phyloP scores from a whole-genome alignment of 225 moss, liverwort and hornwort genomes.

The Anthoceros angustus region DNA sequence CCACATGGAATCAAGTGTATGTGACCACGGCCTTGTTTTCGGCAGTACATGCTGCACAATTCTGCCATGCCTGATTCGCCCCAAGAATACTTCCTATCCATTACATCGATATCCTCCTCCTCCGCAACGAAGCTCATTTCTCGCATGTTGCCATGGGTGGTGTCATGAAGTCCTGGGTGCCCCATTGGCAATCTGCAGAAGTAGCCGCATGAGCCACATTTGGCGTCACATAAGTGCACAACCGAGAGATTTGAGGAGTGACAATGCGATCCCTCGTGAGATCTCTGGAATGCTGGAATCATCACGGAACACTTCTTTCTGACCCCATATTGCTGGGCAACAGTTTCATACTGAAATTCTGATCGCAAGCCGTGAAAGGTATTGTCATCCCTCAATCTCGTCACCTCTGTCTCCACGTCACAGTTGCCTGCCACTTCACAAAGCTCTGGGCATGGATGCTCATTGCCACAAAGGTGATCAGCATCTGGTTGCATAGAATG shows the following conservation, averaged over 20 bases:
- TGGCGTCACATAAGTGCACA: not conserved
- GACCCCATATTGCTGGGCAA: not conserved
- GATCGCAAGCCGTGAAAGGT: not conserved
- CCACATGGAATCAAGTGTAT: slow-evolving; percentile 1
- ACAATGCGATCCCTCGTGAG: not conserved
- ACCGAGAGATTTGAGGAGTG: not conserved
- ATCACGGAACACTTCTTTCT: not conserved
- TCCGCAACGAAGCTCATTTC: not conserved
- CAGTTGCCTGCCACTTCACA: not conserved
- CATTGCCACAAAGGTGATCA: not conserved
- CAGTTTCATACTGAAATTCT: not conserved
- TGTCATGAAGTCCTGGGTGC: not conserved
- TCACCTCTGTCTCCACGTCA: not conserved
- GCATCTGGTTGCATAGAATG: not conserved
- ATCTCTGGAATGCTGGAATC: not conserved
- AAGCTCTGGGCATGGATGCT: not conserved
- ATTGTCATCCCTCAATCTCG: not conserved
- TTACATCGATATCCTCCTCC: not conserved
- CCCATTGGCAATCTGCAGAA: not conserved
- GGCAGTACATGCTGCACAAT: not conserved
- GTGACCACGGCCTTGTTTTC: not conserved
- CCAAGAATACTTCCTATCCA: not conserved
- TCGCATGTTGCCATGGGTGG: not conserved
- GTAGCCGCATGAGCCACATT: not conserved
- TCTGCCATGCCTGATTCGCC: not conserved